A percentile compares a stretch with the other conserved stretches of the same genome.
Evolutionary conservation across 768 basidiomycete species (phyloP).

Genomic region (Leccinum truebloodii): DNA sequence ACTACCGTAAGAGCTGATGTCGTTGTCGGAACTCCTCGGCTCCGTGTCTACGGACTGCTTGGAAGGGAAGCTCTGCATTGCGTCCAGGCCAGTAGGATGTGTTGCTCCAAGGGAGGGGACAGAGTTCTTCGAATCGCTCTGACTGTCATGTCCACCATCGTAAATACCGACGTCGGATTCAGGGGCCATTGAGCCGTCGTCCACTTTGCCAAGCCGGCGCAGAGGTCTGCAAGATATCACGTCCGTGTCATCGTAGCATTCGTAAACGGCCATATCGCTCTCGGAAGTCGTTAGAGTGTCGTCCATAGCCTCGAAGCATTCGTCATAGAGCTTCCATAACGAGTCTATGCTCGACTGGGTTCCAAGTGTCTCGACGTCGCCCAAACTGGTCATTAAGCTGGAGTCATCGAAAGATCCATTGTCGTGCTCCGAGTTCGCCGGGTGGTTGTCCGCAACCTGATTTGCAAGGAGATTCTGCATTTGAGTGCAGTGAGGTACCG

Average conservation of each 20-base stretch:
- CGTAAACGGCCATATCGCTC: neutral
- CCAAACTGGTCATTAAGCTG: neutral
- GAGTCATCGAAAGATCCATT: neutral
- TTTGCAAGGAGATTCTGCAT: too few species aligned
- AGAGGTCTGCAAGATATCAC: neutral
- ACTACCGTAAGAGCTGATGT: too few species aligned
- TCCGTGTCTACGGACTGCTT: neutral
- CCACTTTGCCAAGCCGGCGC: neutral
- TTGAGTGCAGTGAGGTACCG: too few species aligned
- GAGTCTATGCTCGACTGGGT: conserved; percentile 1
- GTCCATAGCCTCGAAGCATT: neutral
- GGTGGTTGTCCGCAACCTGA: neutral
- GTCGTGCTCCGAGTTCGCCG: neutral
- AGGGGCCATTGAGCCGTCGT: neutral
- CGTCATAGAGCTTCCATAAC: conserved; percentile 13
- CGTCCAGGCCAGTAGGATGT: too few species aligned
- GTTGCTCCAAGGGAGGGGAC: too few species aligned
- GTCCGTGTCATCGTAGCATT: neutral
- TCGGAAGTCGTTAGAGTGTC: neutral
- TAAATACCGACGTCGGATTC: neutral
- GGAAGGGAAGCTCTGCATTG: neutral
- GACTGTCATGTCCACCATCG: neutral
- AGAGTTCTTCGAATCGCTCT: too few species aligned
- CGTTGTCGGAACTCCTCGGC: neutral
- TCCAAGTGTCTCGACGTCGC: neutral